A percentile compares a stretch with the other conserved stretches of the same genome.
Evolutionary conservation across 345 rosid species (phyloP).

Genomic region (Moricandia moricandioides): DNA sequence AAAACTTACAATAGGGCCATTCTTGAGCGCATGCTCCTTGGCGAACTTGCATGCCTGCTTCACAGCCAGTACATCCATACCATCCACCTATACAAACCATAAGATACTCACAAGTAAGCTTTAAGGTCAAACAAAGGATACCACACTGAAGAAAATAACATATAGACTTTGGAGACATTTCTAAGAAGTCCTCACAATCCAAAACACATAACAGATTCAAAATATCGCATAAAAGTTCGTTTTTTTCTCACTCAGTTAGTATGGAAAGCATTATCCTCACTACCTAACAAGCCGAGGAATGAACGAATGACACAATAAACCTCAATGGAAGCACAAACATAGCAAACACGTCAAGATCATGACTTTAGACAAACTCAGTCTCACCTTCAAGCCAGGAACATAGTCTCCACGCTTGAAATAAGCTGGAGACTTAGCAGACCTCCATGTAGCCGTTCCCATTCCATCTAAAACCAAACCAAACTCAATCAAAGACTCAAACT

Average conservation of each 20-base stretch:
- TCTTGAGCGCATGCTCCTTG: slow-evolving; percentile 84
- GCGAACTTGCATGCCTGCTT: slow-evolving; percentile 97
- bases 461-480: slow-evolving; percentile 59
- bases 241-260: neutral
- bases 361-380: too few species aligned
- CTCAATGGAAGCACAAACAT: too few species aligned
- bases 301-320: too few species aligned
- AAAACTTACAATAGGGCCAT: slow-evolving; percentile 90
- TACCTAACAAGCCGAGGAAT: too few species aligned
- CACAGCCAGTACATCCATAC: slow-evolving; percentile 96
- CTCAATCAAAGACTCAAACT: neutral
- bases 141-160: slow-evolving; percentile 1
- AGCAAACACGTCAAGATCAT: too few species aligned
- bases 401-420: slow-evolving; percentile 98
- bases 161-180: neutral
- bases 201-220: neutral
- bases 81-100: slow-evolving; percentile 66
- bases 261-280: too few species aligned
- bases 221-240: neutral
- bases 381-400: slow-evolving; percentile 97
- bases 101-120: neutral
- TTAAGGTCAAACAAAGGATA: neutral
- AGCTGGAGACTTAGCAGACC: slow-evolving; percentile 86
- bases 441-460: slow-evolving; percentile 99
- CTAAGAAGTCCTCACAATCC: neutral